phyloP scores from a whole-genome alignment of 1,139 yeast genomes.

The Protomyces gravidus region DNA sequence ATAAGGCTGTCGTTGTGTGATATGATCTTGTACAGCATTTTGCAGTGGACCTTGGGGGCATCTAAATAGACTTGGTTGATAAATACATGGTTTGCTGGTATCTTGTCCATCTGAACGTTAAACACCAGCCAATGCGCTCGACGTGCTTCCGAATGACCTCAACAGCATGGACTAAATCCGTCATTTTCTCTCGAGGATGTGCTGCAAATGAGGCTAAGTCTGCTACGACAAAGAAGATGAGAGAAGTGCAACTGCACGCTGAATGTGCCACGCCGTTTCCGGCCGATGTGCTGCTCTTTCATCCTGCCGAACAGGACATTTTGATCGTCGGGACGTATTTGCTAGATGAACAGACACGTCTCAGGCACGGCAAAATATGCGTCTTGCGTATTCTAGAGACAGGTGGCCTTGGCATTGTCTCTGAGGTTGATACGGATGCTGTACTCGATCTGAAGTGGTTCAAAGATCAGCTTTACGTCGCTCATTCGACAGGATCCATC shows the following conservation, averaged over 20 bases:
- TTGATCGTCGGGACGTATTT: constrained; percentile 28
- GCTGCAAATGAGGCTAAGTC: too few species aligned
- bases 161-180: too few species aligned
- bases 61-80: too few species aligned
- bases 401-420: neutral
- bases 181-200: too few species aligned
- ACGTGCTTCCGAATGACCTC: too few species aligned
- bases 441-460: constrained; percentile 30
- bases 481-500: constrained; percentile 24
- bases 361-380: constrained; percentile 16
- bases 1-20: neutral
- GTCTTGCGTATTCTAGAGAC: neutral
- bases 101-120: too few species aligned
- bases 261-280: constrained; percentile 28
- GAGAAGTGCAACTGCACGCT: too few species aligned
- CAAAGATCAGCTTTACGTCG: neutral
- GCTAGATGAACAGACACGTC: constrained; percentile 15
- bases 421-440: constrained; percentile 21
- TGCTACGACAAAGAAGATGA: too few species aligned
- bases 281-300: constrained; percentile 26
- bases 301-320: constrained; percentile 1
- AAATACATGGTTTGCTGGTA: too few species aligned
- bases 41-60: too few species aligned
- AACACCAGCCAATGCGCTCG: too few species aligned
- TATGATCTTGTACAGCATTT: too few species aligned